These are phyloP conservation scores for Claviceps sp. DNA, from an alignment of 2,329 filamentous ascomycete genomes.

Conservation along the genomic window DNA sequence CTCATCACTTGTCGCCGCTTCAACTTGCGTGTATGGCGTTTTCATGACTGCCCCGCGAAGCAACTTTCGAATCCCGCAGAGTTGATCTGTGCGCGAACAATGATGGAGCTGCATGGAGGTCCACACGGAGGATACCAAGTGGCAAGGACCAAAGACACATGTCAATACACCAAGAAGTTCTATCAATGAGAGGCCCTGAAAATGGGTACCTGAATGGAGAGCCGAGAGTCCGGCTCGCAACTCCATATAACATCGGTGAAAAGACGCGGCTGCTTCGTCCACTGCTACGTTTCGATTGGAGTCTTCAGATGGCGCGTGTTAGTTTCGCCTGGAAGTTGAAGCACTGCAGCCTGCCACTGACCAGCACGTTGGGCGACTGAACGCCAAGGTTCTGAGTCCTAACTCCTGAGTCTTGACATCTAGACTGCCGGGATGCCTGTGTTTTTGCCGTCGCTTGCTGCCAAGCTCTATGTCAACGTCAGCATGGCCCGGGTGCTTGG, in stretches of 20 bases:
- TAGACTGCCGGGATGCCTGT: background rate
- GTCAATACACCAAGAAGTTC: too few relatives aligned
- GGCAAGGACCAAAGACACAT: too few relatives aligned
- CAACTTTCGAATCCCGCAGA: background rate
- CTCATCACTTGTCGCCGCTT: too few relatives aligned
- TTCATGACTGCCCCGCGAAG: background rate
- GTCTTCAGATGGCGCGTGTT: background rate
- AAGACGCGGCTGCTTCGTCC: background rate
- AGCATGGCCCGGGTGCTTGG: background rate
- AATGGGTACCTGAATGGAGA: too few relatives aligned
- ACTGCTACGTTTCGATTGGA: background rate
- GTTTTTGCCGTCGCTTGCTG: background rate
- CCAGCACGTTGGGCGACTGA: too few relatives aligned
- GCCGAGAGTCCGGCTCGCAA: background rate
- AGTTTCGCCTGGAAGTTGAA: background rate
- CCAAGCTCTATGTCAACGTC: background rate
- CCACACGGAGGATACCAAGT: background rate
- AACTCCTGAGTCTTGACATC: too few relatives aligned
- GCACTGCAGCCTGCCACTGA: background rate
- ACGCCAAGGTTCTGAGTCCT: too few relatives aligned
- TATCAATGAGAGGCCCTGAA: too few relatives aligned
- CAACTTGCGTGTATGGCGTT: too few relatives aligned
- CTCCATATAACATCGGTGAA: background rate
- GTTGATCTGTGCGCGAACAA: background rate
- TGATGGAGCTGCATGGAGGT: background rate